phyloP scores from a whole-genome alignment of 306 rosid genomes.

The Malus asiatica region DNA sequence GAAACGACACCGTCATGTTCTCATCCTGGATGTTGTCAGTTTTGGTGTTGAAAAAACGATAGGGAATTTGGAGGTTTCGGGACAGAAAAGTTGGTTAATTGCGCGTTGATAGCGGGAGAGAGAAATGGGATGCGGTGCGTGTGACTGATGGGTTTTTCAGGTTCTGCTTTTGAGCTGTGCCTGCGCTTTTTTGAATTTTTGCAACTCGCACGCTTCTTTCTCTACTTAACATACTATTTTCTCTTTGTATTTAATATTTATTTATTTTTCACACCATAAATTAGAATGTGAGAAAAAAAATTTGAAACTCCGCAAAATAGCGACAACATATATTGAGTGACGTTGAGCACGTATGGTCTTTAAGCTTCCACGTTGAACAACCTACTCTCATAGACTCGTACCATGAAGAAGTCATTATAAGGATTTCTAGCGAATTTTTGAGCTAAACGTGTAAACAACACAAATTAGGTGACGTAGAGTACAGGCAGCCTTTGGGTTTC shows the following conservation, averaged over 20 bases:
- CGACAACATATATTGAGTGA: no score
- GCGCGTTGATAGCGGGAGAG: constrained; percentile 45
- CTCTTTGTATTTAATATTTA: neutral
- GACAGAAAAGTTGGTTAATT: constrained; percentile 5
- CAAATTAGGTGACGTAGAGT: no score
- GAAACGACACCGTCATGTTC: constrained; percentile 38
- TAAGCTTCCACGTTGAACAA: accelerated
- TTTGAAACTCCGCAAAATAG: no score
- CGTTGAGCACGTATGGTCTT: no score
- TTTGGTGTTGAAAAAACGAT: neutral
- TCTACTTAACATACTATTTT: neutral
- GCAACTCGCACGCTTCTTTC: neutral
- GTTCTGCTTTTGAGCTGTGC: neutral
- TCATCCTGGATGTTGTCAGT: constrained; percentile 23
- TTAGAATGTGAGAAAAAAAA: no score
- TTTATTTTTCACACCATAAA: neutral
- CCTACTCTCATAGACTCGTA: no score
- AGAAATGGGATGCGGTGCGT: neutral
- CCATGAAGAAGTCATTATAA: no score
- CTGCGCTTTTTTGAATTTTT: neutral
- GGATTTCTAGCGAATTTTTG: accelerated
- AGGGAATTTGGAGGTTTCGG: neutral
- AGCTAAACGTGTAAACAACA: no score
- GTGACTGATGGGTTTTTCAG: neutral
- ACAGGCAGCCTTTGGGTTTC: accelerated